These are phyloP conservation scores for Rhododendron molle DNA, from an alignment of 148 eudicot species.

Conservation along the genomic window DNA sequence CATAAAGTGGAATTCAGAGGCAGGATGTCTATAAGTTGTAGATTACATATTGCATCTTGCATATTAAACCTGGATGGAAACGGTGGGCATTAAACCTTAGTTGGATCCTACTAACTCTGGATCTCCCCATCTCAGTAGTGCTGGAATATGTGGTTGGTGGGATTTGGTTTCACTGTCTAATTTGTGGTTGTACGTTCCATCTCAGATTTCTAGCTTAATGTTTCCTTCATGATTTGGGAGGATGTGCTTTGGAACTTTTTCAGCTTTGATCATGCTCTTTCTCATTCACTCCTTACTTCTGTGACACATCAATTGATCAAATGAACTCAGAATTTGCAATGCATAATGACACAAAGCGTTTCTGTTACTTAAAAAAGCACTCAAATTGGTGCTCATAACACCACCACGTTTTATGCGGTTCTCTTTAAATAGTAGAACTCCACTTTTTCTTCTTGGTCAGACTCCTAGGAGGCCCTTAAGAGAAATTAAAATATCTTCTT, in stretches of 20 bases:
- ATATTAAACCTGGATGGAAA: background rate
- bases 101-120: background rate
- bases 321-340: background rate
- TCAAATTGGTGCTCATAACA: background rate
- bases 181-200: background rate
- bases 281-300: background rate
- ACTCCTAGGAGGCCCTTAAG: background rate
- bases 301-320: background rate
- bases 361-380: background rate
- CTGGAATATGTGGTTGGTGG: background rate
- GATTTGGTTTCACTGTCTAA: background rate
- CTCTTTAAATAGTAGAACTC: background rate
- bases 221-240: background rate
- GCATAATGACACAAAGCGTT: background rate
- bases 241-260: background rate
- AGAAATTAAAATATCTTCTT: background rate
- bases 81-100: background rate
- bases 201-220: background rate
- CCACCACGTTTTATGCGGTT: background rate
- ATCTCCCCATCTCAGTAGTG: background rate
- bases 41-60: background rate
- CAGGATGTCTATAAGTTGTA: background rate
- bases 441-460: background rate
- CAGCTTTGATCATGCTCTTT: background rate
- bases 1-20: background rate